These are phyloP conservation scores for Boletellus dicymbophilus DNA, from an alignment of 1,284 basidiomycete genomes.

Conservation along the genomic window DNA sequence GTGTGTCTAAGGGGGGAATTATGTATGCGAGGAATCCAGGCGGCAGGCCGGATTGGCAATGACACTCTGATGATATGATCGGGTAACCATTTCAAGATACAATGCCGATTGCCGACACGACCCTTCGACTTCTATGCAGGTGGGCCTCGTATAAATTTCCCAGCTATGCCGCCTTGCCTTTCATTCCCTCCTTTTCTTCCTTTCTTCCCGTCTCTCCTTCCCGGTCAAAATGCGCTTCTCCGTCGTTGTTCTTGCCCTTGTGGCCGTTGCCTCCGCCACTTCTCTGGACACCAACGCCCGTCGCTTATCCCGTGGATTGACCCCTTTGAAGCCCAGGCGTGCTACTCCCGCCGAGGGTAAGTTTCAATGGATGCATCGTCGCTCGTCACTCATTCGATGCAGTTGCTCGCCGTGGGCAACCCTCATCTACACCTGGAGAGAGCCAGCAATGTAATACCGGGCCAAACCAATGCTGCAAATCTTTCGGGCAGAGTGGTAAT, in stretches of 20 bases:
- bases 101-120: slow-evolving; percentile 16
- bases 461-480: slow-evolving; percentile 43
- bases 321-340: slow-evolving; percentile 35
- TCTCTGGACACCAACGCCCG: slow-evolving; percentile 49
- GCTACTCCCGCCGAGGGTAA: slow-evolving; percentile 15
- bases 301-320: slow-evolving; percentile 51
- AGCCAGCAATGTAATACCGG: slow-evolving; percentile 39
- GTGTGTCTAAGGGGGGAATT: too few species aligned
- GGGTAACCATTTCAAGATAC: slow-evolving; percentile 3
- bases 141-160: background rate
- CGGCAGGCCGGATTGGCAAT: too few species aligned
- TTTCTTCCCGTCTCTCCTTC: background rate
- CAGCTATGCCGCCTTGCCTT: background rate
- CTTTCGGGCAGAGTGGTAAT: slow-evolving; percentile 10
- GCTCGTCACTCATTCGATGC: background rate
- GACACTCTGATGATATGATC: background rate
- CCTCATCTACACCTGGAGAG: slow-evolving; percentile 29
- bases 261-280: slow-evolving; percentile 35
- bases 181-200: background rate
- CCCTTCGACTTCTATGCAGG: slow-evolving; percentile 11
- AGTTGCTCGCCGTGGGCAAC: slow-evolving; percentile 30
- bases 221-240: slow-evolving; percentile 44
- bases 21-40: too few species aligned
- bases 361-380: slow-evolving; percentile 1
- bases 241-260: slow-evolving; percentile 37